These are phyloP conservation scores for Lagenidium giganteum DNA, from an alignment of 352 stramenopile genomes.

Conservation along the genomic window DNA sequence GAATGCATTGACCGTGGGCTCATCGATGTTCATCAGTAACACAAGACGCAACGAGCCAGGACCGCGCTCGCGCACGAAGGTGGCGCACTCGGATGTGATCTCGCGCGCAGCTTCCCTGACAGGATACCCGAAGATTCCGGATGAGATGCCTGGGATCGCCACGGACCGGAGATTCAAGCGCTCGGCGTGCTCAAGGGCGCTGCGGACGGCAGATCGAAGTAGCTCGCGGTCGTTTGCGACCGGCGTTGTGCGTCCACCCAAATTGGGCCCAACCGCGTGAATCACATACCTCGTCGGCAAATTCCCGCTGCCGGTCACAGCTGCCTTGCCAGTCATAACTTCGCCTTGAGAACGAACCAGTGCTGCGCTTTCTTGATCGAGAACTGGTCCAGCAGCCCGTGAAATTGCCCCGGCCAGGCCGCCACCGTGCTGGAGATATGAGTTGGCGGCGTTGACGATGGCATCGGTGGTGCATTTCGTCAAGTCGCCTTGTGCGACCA, in stretches of 20 bases:
- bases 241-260: too few species aligned
- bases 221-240: constrained; percentile 18
- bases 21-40: constrained; percentile 34
- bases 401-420: constrained; percentile 31
- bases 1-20: constrained; percentile 23
- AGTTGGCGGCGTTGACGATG: constrained; percentile 46
- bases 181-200: constrained; percentile 24
- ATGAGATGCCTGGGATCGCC: constrained; percentile 37
- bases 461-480: constrained; percentile 26
- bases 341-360: constrained; percentile 22
- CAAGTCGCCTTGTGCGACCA: constrained; percentile 35
- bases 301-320: constrained; percentile 23
- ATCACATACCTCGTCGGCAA: constrained; percentile 37
- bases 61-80: constrained; percentile 16
- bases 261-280: constrained; percentile 32
- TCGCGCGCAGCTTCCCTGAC: constrained; percentile 26
- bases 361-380: constrained; percentile 23
- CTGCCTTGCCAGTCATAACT: constrained; percentile 25
- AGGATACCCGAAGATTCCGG: constrained; percentile 44
- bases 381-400: constrained; percentile 15
- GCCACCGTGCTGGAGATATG: constrained; percentile 22
- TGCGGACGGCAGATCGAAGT: constrained; percentile 33
- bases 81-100: constrained; percentile 26
- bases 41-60: constrained; percentile 12
- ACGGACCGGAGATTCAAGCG: constrained; percentile 24